Evolutionary conservation across 352 stramenopile genomes (phyloP).

Genomic region (Elongisporangium anandrum): DNA sequence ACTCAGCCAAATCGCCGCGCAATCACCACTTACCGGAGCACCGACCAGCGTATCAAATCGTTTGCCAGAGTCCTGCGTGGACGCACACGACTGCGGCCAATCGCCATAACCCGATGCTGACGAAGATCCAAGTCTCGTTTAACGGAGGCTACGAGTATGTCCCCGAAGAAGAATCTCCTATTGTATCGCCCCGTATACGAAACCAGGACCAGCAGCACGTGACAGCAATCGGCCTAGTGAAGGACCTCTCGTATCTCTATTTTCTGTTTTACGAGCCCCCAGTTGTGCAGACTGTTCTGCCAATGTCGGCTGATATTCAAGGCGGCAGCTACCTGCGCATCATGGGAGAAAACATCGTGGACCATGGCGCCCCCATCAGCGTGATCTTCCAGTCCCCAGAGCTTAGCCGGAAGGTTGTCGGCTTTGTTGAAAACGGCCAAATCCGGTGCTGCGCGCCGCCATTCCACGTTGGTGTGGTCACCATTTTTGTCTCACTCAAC

Average conservation of each 20-base stretch:
- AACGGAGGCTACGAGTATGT: constrained; percentile 55
- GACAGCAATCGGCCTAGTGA: constrained; percentile 21
- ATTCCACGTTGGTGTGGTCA: constrained; percentile 47
- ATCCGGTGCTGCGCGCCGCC: constrained; percentile 60
- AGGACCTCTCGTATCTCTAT: constrained; percentile 66
- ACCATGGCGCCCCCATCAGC: constrained; percentile 54
- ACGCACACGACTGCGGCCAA: constrained; percentile 2
- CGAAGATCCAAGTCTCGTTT: constrained; percentile 69
- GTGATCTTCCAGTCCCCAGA: constrained; percentile 55
- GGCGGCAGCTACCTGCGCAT: constrained; percentile 66
- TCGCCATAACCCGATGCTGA: constrained; percentile 37
- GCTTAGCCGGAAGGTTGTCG: constrained; percentile 54
- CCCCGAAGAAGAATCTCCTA: constrained; percentile 20
- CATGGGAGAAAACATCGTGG: constrained; percentile 47
- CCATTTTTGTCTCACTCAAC: constrained; percentile 71
- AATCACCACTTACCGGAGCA: not conserved
- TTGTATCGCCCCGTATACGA: not conserved
- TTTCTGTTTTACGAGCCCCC: constrained; percentile 73
- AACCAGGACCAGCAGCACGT: not conserved
- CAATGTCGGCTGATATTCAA: constrained; percentile 60
- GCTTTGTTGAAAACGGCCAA: constrained; percentile 63
- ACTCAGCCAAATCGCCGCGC: not conserved
- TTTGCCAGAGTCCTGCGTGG: constrained; percentile 47
- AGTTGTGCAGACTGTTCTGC: constrained; percentile 36
- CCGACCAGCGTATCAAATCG: not conserved